Percentiles rank a stretch among this genome's conserved stretches.
Evolutionary conservation across 805 yeast genomes (phyloP).

Genomic region (Candida vartiovaarae): DNA sequence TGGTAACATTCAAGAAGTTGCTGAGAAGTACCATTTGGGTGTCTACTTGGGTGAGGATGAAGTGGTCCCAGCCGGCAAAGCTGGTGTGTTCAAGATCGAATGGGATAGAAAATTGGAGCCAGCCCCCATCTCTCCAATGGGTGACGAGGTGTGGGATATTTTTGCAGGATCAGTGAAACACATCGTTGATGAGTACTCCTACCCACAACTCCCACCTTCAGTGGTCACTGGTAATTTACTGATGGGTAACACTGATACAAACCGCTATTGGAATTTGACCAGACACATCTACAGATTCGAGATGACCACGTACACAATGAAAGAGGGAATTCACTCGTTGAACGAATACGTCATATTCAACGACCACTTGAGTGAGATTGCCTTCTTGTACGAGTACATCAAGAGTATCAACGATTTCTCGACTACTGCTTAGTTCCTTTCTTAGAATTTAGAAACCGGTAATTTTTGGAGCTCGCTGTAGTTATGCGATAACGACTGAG

Average conservation of each 20-base stretch:
- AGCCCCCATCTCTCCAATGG: slow-evolving; percentile 44
- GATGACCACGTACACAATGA: slow-evolving; percentile 9
- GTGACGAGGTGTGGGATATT: slow-evolving; percentile 41
- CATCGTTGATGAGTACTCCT: slow-evolving; percentile 46
- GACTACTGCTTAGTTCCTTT: slow-evolving; percentile 21
- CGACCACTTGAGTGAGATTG: slow-evolving; percentile 12
- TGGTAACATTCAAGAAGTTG: slow-evolving; percentile 29
- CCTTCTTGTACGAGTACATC: slow-evolving; percentile 15
- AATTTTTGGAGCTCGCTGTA: slow-evolving; percentile 33
- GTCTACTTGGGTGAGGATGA: slow-evolving; percentile 1
- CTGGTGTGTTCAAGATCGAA: slow-evolving; percentile 19
- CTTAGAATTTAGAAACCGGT: slow-evolving; percentile 30
- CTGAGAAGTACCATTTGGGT: slow-evolving; percentile 32
- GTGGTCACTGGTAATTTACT: slow-evolving; percentile 11
- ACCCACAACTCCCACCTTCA: slow-evolving; percentile 5
- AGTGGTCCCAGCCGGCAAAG: slow-evolving; percentile 5
- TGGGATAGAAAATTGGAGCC: slow-evolving; percentile 31
- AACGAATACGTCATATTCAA: slow-evolving; percentile 14
- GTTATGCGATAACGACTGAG: too few relatives aligned
- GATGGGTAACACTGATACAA: slow-evolving; percentile 15
- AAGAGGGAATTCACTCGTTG: not conserved
- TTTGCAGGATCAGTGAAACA: slow-evolving; percentile 55
- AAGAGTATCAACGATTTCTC: slow-evolving; percentile 17
- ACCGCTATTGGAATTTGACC: slow-evolving; percentile 13
- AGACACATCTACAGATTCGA: slow-evolving; percentile 14